Base-by-base conservation (phyloP, 768 basidiomycete species). In the Pleurotus salmoneostramineus region DNA sequence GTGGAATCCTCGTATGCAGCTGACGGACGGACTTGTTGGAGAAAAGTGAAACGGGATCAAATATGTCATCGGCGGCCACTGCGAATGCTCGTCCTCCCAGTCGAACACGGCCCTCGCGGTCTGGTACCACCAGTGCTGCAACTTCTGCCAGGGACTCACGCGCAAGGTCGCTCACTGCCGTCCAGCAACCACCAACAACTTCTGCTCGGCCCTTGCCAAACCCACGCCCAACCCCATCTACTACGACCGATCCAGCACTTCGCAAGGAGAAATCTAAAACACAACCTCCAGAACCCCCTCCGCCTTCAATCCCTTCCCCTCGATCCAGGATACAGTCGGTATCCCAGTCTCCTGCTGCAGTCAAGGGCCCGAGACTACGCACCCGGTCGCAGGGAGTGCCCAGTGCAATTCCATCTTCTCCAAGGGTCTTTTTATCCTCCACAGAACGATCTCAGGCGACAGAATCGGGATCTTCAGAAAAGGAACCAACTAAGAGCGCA, bases 121-220 rank as follows among this genome's bases (percentile, higher is more conserved):
- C 44, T 17, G n/a, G 15, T 40, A 42, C 36, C 36, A 42, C 6
- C 35, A 17, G 36, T 45, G 6, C 37, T 42, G 11, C 8, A 17
- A 37, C 6, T 45, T 15, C 37, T 42, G 11, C 8, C 37, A 37
- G n/a, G 42, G 48, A 54, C 33, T 27, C 51, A 3, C 35, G 33
- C 34, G 12, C 50, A 4, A 51, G 21, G 32, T 51, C 35, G n/a
- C 50, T 34, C 15, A 15, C 33, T 15, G 17, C 40, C 31, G 34
- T 35, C 33, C 32, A 17, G 36, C n/a, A 6, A 8, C 11, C 35
- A 7, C n/a, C 10, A 37, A 54, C 40, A 14, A 31, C 52, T 21
- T 33, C 52, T 42, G 34, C 52, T 42, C 52, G 52, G 27, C 52
- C 52, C 52, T 54, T 54, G 36, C 52, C 52, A 10, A n/a, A 43